Conservation (phyloP, 2,329 filamentous ascomycete species). For the Fusarium torulosum region DNA sequence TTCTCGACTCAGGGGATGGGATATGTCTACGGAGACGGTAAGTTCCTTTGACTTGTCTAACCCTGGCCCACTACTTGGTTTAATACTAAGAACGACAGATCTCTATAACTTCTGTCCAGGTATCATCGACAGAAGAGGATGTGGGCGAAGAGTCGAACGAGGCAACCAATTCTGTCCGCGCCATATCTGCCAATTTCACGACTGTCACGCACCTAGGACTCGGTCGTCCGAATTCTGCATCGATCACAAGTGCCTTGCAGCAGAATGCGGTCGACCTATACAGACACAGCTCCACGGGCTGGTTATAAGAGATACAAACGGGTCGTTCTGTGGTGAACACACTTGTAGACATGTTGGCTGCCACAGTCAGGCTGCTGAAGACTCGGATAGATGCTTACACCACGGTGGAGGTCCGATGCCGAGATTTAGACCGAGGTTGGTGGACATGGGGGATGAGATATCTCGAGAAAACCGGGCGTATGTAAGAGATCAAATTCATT, state of each 20-base stretch:
- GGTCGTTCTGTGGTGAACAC: conserved; percentile 41
- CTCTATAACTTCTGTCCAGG: conserved; percentile 21
- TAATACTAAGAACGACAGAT: conserved; percentile 20
- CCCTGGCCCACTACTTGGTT: neutral
- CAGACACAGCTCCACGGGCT: conserved; percentile 1
- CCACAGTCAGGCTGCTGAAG: conserved; percentile 16
- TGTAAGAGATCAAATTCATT: neutral
- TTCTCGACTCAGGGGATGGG: conserved; percentile 31
- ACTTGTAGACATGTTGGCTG: conserved; percentile 41
- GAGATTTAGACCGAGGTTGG: conserved; percentile 9
- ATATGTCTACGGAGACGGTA: conserved; percentile 44
- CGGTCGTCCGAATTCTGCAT: conserved; percentile 36
- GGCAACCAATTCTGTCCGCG: conserved; percentile 32
- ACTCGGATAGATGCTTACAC: conserved; percentile 31
- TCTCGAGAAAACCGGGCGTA: neutral
- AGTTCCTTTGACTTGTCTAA: conserved; percentile 14
- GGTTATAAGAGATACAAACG: neutral
- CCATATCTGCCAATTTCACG: conserved; percentile 44
- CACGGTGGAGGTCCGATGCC: conserved; percentile 20
- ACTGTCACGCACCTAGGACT: conserved; percentile 34
- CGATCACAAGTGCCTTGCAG: conserved; percentile 35
- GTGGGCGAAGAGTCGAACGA: conserved; percentile 21
- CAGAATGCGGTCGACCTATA: conserved; percentile 33
- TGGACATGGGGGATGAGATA: conserved; percentile 1
- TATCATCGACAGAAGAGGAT: conserved; percentile 22